Conservation (phyloP, 2,329 filamentous ascomycete species). For the Neoscytalidium dimidiatum region DNA sequence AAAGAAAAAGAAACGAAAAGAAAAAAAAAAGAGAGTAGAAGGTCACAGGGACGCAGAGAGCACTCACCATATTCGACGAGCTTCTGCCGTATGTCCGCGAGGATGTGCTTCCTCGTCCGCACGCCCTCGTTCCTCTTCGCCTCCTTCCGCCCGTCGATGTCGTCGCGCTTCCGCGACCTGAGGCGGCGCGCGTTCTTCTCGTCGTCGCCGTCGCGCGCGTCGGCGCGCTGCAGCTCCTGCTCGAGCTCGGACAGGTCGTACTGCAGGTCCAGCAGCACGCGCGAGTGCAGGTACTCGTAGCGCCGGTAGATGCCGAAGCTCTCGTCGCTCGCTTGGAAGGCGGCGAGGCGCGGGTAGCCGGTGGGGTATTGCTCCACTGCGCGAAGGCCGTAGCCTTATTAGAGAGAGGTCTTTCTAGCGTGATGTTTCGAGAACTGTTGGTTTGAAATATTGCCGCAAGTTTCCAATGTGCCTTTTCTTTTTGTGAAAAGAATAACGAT, state of each 20-base stretch:
- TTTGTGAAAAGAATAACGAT: too few species aligned
- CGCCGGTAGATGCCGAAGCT: slow-evolving; percentile 38
- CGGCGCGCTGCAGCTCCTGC: slow-evolving; percentile 27
- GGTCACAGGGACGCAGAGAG: not conserved
- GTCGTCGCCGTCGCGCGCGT: slow-evolving; percentile 28
- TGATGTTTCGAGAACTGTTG: too few species aligned
- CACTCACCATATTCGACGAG: slow-evolving; percentile 37
- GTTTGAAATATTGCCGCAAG: too few species aligned
- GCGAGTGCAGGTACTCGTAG: slow-evolving; percentile 36
- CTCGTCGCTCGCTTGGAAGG: slow-evolving; percentile 38
- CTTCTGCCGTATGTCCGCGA: slow-evolving; percentile 35
- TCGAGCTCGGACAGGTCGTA: slow-evolving; percentile 36
- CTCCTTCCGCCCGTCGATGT: not conserved
- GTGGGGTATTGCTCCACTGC: slow-evolving; percentile 30
- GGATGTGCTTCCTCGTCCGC: slow-evolving; percentile 27
- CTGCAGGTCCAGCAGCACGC: slow-evolving; percentile 36
- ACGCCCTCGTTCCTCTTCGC: not conserved
- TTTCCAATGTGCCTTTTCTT: too few species aligned
- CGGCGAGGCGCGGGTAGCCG: slow-evolving; percentile 36
- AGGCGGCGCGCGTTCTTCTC: not conserved
- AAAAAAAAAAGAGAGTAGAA: not conserved
- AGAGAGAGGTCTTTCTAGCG: too few species aligned
- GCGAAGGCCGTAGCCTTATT: not conserved
- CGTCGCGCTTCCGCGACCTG: not conserved
- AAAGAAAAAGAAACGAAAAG: too few species aligned